These are phyloP conservation scores for Colletotrichum camelliae DNA, from an alignment of 2,329 filamentous ascomycete genomes.

Conservation along the genomic window DNA sequence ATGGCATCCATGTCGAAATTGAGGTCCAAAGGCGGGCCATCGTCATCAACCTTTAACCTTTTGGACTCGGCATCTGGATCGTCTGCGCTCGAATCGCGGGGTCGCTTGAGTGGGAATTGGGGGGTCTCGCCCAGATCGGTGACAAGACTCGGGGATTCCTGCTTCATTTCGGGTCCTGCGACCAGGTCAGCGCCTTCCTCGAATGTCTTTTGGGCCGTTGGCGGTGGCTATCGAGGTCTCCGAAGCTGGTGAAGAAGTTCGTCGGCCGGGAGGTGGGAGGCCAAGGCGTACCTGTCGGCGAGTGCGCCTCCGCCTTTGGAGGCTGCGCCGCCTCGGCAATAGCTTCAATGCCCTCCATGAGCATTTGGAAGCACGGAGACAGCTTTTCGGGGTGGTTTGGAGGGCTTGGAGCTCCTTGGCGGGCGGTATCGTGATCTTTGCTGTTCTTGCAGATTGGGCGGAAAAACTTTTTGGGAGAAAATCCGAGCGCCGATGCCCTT, in stretches of 20 bases:
- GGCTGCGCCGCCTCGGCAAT: constrained; percentile 48
- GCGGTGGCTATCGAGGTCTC: constrained; percentile 3
- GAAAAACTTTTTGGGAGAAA: constrained; percentile 49
- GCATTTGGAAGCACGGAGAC: constrained; percentile 16
- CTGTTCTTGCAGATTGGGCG: constrained; percentile 30
- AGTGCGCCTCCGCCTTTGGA: constrained; percentile 37
- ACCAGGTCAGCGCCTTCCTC: constrained; percentile 27
- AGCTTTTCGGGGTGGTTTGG: not conserved
- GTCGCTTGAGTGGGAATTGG: constrained; percentile 42
- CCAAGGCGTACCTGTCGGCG: constrained; percentile 38
- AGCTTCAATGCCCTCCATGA: constrained; percentile 32
- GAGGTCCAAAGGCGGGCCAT: constrained; percentile 24
- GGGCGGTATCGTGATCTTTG: constrained; percentile 1
- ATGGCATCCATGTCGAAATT: constrained; percentile 28
- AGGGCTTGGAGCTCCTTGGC: constrained; percentile 11
- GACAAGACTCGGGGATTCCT: constrained; percentile 36
- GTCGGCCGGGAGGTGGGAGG: constrained; percentile 1
- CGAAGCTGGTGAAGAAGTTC: constrained; percentile 16
- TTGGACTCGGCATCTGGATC: constrained; percentile 37
- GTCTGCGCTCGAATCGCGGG: constrained; percentile 35
- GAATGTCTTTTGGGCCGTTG: not conserved
- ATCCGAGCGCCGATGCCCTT: constrained; percentile 39
- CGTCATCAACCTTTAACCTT: constrained; percentile 20
- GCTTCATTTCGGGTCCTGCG: constrained; percentile 39
- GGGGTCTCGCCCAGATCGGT: constrained; percentile 38